These are phyloP conservation scores for Arachis stenosperma DNA, from an alignment of 306 rosid genomes.

Conservation along the genomic window DNA sequence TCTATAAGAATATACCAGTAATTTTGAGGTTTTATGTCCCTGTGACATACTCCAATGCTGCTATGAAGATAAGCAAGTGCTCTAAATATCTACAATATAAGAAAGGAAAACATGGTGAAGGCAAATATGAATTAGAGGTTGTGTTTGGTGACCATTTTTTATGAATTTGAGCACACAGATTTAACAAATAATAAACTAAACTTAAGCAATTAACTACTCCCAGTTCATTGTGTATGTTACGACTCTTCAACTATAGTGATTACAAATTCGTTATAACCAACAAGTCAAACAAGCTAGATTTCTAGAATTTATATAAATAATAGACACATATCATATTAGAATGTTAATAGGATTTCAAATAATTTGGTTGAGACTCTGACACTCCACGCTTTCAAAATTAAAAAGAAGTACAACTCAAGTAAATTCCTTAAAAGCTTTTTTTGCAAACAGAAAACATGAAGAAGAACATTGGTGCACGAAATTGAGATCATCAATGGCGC, in stretches of 20 bases:
- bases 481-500: too few species aligned
- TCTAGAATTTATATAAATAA: background rate
- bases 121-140: constrained; percentile 31
- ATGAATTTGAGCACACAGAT: background rate
- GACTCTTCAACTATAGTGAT: constrained; percentile 10
- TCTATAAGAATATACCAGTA: constrained; percentile 61
- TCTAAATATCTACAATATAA: constrained; percentile 68
- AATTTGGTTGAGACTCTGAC: constrained; percentile 32
- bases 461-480: too few species aligned
- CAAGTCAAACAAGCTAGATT: constrained; percentile 7
- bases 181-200: constrained; percentile 26
- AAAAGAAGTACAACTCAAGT: too few species aligned
- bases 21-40: constrained; percentile 96
- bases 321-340: constrained; percentile 19
- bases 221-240: constrained; percentile 3
- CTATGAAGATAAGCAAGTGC: constrained; percentile 86
- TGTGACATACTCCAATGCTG: constrained; percentile 87
- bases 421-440: too few species aligned
- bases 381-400: too few species aligned
- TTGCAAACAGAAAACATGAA: too few species aligned
- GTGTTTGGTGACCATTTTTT: constrained; percentile 39
- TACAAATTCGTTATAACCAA: constrained; percentile 39
- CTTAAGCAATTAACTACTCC: constrained; percentile 36
- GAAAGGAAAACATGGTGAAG: constrained; percentile 57
- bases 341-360: constrained; percentile 1